A percentile compares a stretch with the other conserved stretches of the same genome.
Evolutionary conservation across 1,139 yeast species (phyloP).

Genomic region (Geotrichum restrictum): DNA sequence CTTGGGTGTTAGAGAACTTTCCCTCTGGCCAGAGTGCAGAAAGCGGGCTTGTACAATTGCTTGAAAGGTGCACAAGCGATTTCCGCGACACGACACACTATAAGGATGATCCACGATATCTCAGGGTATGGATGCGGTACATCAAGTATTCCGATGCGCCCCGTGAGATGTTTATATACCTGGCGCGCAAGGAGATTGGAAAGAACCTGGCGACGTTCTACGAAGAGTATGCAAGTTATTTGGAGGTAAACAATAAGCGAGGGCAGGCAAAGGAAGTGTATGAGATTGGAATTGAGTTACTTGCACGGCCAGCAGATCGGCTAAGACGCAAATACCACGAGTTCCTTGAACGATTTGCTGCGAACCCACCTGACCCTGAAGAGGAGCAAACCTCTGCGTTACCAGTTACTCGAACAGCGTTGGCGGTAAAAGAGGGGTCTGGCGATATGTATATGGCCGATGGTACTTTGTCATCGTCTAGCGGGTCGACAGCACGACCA

Average conservation of each 20-base stretch:
- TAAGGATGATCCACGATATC: slow-evolving; percentile 75
- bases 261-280: slow-evolving; percentile 63
- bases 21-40: slow-evolving; percentile 67
- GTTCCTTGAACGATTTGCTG: slow-evolving; percentile 44
- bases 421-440: slow-evolving; percentile 19
- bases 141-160: slow-evolving; percentile 68
- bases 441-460: slow-evolving; percentile 23
- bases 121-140: slow-evolving; percentile 77
- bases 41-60: slow-evolving; percentile 60
- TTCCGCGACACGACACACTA: slow-evolving; percentile 65
- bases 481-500: slow-evolving; percentile 13
- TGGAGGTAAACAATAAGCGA: slow-evolving; percentile 52
- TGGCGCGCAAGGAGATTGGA: slow-evolving; percentile 75
- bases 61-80: slow-evolving; percentile 69
- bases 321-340: slow-evolving; percentile 49
- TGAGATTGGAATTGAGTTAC: slow-evolving; percentile 53
- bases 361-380: slow-evolving; percentile 33
- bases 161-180: slow-evolving; percentile 64
- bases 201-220: slow-evolving; percentile 62
- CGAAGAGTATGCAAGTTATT: slow-evolving; percentile 69
- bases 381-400: slow-evolving; percentile 38
- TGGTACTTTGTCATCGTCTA: no score
- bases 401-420: slow-evolving; percentile 23
- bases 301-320: slow-evolving; percentile 63
- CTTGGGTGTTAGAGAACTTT: slow-evolving; percentile 63